These are phyloP conservation scores for Penstemon davidsonii DNA, from an alignment of 257 asterid genomes.

Conservation along the genomic window DNA sequence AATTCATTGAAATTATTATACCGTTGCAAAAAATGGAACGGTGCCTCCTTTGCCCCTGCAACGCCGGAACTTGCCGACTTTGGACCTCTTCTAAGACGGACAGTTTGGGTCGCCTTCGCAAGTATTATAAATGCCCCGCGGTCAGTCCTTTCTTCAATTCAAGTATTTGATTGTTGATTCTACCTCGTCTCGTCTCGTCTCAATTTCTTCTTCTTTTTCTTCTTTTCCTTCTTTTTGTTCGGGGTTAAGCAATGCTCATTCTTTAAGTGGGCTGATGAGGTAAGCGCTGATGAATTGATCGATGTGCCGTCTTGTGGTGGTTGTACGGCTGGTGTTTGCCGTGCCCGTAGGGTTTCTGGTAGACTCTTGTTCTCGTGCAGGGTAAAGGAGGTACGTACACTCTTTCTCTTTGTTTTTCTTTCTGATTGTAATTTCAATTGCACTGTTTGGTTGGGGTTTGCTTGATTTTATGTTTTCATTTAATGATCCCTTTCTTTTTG, in stretches of 20 bases:
- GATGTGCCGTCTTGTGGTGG: conserved; percentile 51
- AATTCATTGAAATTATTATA: too few species aligned
- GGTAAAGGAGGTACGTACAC: conserved; percentile 40
- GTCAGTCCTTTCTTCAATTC: conserved; percentile 21
- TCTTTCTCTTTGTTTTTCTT: background rate
- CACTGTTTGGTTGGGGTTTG: background rate
- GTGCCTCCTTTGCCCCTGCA: conserved; percentile 38
- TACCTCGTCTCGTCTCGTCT: too few species aligned
- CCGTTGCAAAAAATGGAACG: conserved; percentile 9
- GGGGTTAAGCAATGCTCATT: conserved; percentile 28
- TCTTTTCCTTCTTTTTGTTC: background rate
- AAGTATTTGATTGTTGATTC: too few species aligned
- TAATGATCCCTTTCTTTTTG: too few species aligned
- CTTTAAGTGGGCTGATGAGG: conserved; percentile 50
- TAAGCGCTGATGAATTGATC: conserved; percentile 29
- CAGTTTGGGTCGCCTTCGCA: conserved; percentile 30
- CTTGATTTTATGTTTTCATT: too few species aligned
- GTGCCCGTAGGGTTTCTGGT: conserved; percentile 36
- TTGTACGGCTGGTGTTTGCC: conserved; percentile 51
- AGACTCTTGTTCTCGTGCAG: conserved; percentile 45
- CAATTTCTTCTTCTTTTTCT: conserved; percentile 14
- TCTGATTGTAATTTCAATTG: background rate
- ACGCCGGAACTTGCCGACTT: conserved; percentile 26
- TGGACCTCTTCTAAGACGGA: background rate
- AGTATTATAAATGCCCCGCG: conserved; percentile 25